Conservation (phyloP, 2,329 filamentous ascomycete species). For the Epicoccum sorghinum region DNA sequence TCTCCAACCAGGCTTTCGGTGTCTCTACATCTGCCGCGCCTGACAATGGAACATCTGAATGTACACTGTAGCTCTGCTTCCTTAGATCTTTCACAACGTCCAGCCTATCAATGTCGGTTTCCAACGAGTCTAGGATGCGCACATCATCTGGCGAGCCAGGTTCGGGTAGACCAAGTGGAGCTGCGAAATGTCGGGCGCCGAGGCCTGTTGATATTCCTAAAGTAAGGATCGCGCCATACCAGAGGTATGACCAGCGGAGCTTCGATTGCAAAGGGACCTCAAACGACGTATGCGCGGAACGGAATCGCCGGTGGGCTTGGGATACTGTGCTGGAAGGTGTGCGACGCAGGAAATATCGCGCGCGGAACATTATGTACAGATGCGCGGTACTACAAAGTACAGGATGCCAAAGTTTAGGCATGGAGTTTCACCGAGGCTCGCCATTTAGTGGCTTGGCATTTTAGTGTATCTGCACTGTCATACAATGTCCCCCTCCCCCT, state of each 20-base stretch:
- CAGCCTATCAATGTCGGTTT: slow-evolving; percentile 36
- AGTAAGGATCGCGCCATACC: slow-evolving; percentile 39
- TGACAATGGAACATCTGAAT: slow-evolving; percentile 30
- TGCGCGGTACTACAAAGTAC: slow-evolving; percentile 4
- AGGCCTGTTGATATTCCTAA: slow-evolving; percentile 34
- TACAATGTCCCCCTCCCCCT: no score
- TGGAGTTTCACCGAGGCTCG: slow-evolving; percentile 32
- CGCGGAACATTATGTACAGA: slow-evolving; percentile 29
- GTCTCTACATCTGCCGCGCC: slow-evolving; percentile 24
- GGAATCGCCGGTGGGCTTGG: slow-evolving; percentile 7
- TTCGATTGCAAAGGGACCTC: slow-evolving; percentile 29
- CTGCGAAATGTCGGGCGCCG: slow-evolving; percentile 32
- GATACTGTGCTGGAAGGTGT: slow-evolving; percentile 8
- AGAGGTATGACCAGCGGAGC: slow-evolving; percentile 38
- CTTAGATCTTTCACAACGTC: slow-evolving; percentile 43
- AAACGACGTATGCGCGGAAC: neutral
- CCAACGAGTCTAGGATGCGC: slow-evolving; percentile 33
- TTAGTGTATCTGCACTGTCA: neutral
- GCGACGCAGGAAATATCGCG: slow-evolving; percentile 20
- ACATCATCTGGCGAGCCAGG: slow-evolving; percentile 40
- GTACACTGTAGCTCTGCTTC: slow-evolving; percentile 33
- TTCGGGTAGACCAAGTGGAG: slow-evolving; percentile 31
- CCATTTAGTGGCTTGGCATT: slow-evolving; percentile 30
- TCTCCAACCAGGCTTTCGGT: slow-evolving; percentile 38
- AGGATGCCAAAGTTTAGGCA: slow-evolving; percentile 1